Percentiles rank a stretch among this genome's conserved stretches.
Conservation (phyloP, 768 basidiomycete genomes). For the Suillus decipiens region DNA sequence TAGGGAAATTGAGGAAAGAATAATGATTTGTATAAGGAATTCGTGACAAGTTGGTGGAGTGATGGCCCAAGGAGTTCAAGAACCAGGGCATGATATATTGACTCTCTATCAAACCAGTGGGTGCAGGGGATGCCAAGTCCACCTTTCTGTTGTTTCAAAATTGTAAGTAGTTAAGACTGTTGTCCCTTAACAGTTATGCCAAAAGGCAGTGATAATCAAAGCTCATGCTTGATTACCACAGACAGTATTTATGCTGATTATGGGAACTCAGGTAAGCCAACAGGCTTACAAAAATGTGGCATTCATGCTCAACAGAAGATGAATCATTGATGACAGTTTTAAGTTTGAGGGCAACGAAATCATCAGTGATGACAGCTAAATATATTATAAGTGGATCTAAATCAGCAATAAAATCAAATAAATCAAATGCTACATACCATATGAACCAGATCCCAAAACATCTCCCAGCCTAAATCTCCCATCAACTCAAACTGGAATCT, state of each 20-base stretch:
- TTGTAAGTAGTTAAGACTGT: too few relatives aligned
- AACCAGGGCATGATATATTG: background rate
- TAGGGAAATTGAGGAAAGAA: too few relatives aligned
- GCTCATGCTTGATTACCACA: too few relatives aligned
- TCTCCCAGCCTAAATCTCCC: background rate
- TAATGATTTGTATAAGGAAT: background rate
- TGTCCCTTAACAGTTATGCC: too few relatives aligned
- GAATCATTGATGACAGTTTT: background rate
- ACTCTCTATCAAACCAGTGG: background rate
- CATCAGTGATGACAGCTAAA: background rate
- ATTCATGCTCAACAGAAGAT: background rate
- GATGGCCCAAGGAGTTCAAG: background rate
- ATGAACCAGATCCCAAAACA: background rate
- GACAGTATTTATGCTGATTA: too few relatives aligned
- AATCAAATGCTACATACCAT: too few relatives aligned
- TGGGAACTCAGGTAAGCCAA: too few relatives aligned
- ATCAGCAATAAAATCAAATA: background rate
- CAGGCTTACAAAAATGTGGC: too few relatives aligned
- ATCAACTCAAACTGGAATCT: background rate
- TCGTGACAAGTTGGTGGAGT: background rate
- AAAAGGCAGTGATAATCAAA: too few relatives aligned
- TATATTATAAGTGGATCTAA: background rate
- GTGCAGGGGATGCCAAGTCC: background rate
- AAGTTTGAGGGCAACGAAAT: background rate
- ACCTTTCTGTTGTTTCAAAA: background rate